phyloP scores from a whole-genome alignment of 2,329 filamentous ascomycete species.

The Ophiocordyceps camponoti-leonardi region DNA sequence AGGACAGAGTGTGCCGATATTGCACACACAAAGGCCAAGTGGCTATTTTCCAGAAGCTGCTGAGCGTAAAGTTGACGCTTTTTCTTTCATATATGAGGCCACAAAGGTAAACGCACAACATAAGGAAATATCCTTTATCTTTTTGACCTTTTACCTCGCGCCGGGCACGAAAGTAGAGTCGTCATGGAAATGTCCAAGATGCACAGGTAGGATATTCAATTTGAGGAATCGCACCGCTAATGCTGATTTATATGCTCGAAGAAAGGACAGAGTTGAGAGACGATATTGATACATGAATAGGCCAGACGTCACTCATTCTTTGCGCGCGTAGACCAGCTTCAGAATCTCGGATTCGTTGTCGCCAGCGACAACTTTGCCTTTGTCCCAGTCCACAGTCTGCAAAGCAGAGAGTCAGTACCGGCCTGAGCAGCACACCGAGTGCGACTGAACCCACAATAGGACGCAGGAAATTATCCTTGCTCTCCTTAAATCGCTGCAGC shows the following conservation, averaged over 20 bases:
- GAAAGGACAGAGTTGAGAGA: not conserved
- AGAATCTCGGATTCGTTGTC: conserved; percentile 81
- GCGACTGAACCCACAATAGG: conserved; percentile 48
- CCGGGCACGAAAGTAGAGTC: not conserved
- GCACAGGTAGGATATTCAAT: too few relatives aligned
- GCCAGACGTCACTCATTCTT: conserved; percentile 7
- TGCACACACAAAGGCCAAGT: too few relatives aligned
- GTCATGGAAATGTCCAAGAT: too few relatives aligned
- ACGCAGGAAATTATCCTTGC: conserved; percentile 48
- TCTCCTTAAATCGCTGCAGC: conserved; percentile 58
- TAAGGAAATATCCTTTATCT: not conserved
- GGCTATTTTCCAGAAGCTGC: too few relatives aligned
- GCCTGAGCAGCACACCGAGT: not conserved
- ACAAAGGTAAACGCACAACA: not conserved
- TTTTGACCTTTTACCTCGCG: too few relatives aligned
- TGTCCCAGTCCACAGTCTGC: conserved; percentile 76
- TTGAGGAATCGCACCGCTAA: too few relatives aligned
- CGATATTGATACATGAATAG: not conserved
- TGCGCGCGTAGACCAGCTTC: conserved; percentile 51
- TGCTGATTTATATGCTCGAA: not conserved
- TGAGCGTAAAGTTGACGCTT: too few relatives aligned
- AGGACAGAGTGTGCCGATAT: not conserved
- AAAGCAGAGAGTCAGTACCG: not conserved
- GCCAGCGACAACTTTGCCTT: conserved; percentile 62
- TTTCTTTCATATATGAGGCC: not conserved